Evolutionary conservation across 306 rosid genomes (phyloP).

Genomic region (Fagus sylvatica): DNA sequence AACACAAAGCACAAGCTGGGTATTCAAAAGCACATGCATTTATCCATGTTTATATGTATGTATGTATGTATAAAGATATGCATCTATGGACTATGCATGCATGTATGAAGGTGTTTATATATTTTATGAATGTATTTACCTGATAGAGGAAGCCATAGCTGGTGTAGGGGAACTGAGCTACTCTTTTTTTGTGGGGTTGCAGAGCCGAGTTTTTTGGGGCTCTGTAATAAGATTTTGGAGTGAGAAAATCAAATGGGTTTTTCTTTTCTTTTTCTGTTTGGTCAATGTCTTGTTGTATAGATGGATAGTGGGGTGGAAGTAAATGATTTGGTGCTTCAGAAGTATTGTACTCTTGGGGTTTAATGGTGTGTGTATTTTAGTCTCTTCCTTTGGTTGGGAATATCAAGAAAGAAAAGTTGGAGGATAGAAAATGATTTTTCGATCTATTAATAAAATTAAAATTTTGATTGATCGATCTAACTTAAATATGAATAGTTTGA

Average conservation of each 20-base stretch:
- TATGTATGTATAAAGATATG: background rate
- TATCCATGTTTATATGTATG: background rate
- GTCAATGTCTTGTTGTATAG: background rate
- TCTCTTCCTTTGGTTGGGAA: too few species aligned
- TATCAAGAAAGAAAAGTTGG: too few species aligned
- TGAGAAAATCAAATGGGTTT: background rate
- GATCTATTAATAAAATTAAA: too few species aligned
- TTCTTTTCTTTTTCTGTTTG: background rate
- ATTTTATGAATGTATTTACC: background rate
- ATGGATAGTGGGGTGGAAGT: background rate
- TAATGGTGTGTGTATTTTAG: too few species aligned
- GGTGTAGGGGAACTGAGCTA: background rate
- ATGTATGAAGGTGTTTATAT: background rate
- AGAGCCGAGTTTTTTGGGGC: background rate
- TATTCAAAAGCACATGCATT: background rate
- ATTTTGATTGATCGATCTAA: too few species aligned
- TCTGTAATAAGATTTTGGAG: background rate
- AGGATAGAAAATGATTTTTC: too few species aligned
- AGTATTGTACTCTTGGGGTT: too few species aligned
- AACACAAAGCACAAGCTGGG: background rate
- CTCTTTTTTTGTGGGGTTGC: background rate
- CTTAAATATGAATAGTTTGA: too few species aligned
- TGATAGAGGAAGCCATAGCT: constrained; percentile 1
- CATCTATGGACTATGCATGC: background rate
- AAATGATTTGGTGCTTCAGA: background rate